Percentiles rank a stretch among this genome's conserved stretches.
Evolutionary conservation across 768 basidiomycete genomes (phyloP).

Genomic region (Suillus alpinus): DNA sequence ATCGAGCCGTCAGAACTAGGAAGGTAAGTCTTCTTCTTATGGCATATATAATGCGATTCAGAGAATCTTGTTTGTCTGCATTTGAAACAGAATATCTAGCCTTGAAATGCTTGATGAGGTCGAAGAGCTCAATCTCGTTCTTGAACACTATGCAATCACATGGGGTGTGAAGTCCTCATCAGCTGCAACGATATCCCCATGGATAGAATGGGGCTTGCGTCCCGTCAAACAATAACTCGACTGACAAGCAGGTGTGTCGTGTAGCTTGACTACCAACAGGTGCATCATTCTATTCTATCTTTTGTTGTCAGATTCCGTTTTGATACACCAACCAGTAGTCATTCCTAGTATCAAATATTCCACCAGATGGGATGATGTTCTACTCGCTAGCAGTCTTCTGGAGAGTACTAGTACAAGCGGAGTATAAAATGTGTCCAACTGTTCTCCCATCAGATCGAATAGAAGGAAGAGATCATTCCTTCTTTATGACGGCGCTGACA

Average conservation of each 20-base stretch:
- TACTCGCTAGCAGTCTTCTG: background rate
- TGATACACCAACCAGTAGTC: background rate
- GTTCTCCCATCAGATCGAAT: background rate
- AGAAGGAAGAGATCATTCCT: too few relatives aligned
- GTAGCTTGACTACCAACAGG: background rate
- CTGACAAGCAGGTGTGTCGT: background rate
- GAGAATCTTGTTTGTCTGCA: background rate
- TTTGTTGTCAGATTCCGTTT: background rate
- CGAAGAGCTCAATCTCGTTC: constrained; percentile 89
- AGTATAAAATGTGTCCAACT: background rate
- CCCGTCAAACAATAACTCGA: background rate
- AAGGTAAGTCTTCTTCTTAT: constrained; percentile 41
- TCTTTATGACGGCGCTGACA: background rate
- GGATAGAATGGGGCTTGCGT: background rate
- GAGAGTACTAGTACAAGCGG: background rate
- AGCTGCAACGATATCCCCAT: background rate
- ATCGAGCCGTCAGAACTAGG: constrained; percentile 49
- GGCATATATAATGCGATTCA: background rate
- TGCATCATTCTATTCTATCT: background rate
- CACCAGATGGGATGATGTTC: background rate
- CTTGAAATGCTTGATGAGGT: constrained; percentile 92
- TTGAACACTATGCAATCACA: constrained; percentile 85
- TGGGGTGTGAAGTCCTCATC: constrained; percentile 44
- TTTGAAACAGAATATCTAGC: constrained; percentile 56
- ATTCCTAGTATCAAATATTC: background rate